These are phyloP conservation scores for Lepiota brunneoincarnata DNA, from an alignment of 768 basidiomycete species.

Conservation along the genomic window DNA sequence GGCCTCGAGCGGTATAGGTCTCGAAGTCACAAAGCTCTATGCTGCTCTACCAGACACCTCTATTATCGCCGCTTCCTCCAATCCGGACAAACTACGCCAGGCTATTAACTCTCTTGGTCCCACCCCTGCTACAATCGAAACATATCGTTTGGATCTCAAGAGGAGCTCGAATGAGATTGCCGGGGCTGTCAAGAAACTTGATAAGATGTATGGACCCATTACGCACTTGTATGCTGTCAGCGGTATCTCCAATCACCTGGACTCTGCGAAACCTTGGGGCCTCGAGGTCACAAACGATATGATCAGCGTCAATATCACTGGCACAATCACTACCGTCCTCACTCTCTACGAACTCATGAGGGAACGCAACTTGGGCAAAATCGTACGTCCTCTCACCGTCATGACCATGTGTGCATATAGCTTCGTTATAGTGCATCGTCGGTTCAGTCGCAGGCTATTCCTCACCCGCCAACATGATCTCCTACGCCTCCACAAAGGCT, in stretches of 20 bases:
- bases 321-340: conserved; percentile 21
- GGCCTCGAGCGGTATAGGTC: conserved; percentile 23
- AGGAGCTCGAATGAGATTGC: conserved; percentile 18
- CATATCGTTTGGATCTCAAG: conserved; percentile 22
- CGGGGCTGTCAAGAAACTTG: conserved; percentile 17
- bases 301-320: conserved; percentile 27
- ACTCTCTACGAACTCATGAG: conserved; percentile 30
- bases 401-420: no score
- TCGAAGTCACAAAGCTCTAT: conserved; percentile 27
- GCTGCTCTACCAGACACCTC: conserved; percentile 21
- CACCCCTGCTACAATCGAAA: conserved; percentile 20
- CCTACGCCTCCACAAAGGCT: conserved; percentile 27
- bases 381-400: no score
- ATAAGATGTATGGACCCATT: conserved; percentile 27
- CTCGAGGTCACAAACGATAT: conserved; percentile 24
- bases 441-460: conserved; percentile 25
- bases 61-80: conserved; percentile 23
- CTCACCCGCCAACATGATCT: conserved; percentile 30
- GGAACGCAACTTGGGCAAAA: conserved; percentile 13
- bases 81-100: conserved; percentile 17
- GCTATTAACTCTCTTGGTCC: conserved; percentile 20
- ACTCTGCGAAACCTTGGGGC: conserved; percentile 17
- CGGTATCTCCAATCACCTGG: conserved; percentile 23
- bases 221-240: conserved; percentile 29
- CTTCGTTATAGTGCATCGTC: conserved; percentile 30